Base-by-base conservation (phyloP, 768 basidiomycete species). In the Nevesoporus exiguus region DNA sequence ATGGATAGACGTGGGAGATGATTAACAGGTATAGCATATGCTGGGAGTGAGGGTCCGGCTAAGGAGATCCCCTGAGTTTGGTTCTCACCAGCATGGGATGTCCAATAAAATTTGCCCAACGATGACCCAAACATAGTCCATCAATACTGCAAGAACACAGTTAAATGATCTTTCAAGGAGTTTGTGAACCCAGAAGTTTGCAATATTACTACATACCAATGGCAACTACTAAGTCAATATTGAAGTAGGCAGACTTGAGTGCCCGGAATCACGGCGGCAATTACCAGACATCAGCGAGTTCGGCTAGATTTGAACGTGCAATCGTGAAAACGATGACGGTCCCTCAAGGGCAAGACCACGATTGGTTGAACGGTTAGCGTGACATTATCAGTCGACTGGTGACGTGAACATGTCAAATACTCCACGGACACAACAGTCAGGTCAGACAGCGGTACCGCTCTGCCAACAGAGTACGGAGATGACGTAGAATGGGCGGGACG, bases 1-100 rank as follows among this genome's bases (percentile, higher is more conserved):
- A 22, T 46, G 51, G 29, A 47, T 27, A 33, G 27, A 45, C 55
- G 58, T 55, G 51, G 53, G 54, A 52, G 56, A 17, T 21, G 49
- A 27, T 33, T 24, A 21, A 41, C 11, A 7, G 33, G n/a, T 19
- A n/a, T 37, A 25, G 8, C n/a, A 21, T 11, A 10, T 11, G 37
- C 37, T 39, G 19, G 37, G 37, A 19, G 37, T 39, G 37, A 5
- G 9, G 36, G 15, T 8, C 36, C 17, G 5, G 37, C 19, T 19
- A 19, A 21, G n/a, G 11, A 10, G 37, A 19, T 10, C 11, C 8
- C 7, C 37, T 17, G n/a, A 39, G 37, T n/a, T 11, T 19, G n/a
- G 5, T 37, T 37, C 36, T 37, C 36, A 37, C n/a, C 37, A 21
- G 37, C 9, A 39, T 8, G 37, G 37, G 19, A 39, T 19, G n/a